Conservation (phyloP, 2,329 filamentous ascomycete species). For the Penicillium decumbens region DNA sequence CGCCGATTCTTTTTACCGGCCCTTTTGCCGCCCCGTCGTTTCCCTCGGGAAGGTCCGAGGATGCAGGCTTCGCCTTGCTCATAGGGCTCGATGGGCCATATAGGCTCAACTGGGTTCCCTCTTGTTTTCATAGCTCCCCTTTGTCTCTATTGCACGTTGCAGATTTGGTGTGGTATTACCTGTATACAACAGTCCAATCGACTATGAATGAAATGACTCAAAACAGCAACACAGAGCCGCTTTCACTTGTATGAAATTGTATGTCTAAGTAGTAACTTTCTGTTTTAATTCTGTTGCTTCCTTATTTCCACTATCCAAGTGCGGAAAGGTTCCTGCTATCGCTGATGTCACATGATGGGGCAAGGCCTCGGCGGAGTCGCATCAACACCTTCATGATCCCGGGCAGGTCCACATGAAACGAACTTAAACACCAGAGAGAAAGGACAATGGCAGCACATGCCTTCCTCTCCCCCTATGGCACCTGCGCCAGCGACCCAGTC, state of each 20-base stretch:
- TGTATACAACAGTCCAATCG: conserved; percentile 18
- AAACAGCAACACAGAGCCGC: neutral
- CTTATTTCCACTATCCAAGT: neutral
- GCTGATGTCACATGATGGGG: conserved; percentile 13
- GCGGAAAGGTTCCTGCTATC: neutral
- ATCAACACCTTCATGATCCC: neutral
- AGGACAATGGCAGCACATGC: conserved; percentile 17
- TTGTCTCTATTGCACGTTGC: neutral
- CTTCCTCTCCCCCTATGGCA: conserved; percentile 11
- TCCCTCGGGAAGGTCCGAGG: neutral
- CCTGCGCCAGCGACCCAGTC: conserved; percentile 6
- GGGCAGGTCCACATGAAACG: neutral
- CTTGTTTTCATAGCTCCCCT: neutral
- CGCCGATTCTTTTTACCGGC: conserved; percentile 2
- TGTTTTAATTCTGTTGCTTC: neutral
- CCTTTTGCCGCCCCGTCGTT: neutral
- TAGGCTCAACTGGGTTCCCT: conserved; percentile 1
- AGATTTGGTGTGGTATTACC: conserved; percentile 4
- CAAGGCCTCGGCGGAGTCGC: neutral
- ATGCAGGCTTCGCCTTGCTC: neutral
- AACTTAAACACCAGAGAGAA: conserved; percentile 1
- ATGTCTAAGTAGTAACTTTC: neutral
- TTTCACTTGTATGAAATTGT: neutral
- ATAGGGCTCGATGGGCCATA: neutral
- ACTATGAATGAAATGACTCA: conserved; percentile 11